Percentiles rank a stretch among this genome's conserved stretches.
These are phyloP conservation scores for Auxenochlorella protothecoides DNA, from an alignment of 139 green algal genomes.

Conservation along the genomic window DNA sequence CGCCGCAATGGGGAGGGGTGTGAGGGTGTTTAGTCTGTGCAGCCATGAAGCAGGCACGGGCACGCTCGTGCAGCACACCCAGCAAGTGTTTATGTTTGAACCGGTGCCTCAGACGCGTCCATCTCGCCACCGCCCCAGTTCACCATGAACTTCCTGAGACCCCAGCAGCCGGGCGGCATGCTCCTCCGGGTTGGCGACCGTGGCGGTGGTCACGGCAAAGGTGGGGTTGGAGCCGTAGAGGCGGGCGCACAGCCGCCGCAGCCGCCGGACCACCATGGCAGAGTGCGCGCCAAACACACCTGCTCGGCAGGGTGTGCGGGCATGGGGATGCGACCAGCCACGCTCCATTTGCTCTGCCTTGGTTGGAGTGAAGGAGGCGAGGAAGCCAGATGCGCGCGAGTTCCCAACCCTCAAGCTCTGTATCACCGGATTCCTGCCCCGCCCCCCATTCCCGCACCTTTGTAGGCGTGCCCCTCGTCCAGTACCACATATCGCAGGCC, in stretches of 20 bases:
- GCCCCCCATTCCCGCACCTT: constrained; percentile 6
- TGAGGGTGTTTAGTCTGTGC: no score
- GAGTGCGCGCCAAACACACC: constrained; percentile 88
- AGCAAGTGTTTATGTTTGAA: no score
- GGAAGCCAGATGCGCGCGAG: no score
- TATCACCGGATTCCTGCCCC: no score
- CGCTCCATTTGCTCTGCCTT: no score
- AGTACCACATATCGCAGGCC: constrained; percentile 73
- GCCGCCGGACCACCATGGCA: constrained; percentile 72
- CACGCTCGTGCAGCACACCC: no score
- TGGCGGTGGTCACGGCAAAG: constrained; percentile 73
- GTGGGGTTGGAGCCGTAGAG: constrained; percentile 34
- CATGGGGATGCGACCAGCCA: no score
- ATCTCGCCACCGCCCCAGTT: neutral
- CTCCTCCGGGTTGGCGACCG: constrained; percentile 72
- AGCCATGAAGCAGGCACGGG: no score
- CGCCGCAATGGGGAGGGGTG: no score
- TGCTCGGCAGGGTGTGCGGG: neutral
- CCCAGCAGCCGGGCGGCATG: constrained; percentile 57
- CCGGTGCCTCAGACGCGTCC: no score
- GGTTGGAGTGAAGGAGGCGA: no score
- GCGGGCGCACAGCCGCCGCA: constrained; percentile 64
- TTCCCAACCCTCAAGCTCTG: no score
- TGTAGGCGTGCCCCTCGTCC: constrained; percentile 84
- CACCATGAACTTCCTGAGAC: constrained; percentile 14